A percentile compares a stretch with the other conserved stretches of the same genome.
These are phyloP conservation scores for Azolla pinnata DNA, from an alignment of 75 land plant genomes.

Conservation along the genomic window DNA sequence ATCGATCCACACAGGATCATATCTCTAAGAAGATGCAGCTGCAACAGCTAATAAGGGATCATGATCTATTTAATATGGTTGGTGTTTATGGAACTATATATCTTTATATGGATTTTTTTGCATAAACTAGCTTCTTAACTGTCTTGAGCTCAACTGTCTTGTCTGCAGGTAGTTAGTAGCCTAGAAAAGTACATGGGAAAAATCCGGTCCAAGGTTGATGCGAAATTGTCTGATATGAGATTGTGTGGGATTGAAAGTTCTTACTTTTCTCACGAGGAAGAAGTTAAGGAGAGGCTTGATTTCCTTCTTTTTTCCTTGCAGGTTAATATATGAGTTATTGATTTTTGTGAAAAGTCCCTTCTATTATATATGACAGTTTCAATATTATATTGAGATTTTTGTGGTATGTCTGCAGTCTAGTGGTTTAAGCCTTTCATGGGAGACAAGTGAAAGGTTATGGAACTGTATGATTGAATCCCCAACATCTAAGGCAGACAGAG, in stretches of 20 bases:
- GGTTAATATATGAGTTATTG: conserved; percentile 3
- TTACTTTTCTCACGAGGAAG: conserved; percentile 12
- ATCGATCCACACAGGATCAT: conserved; percentile 18
- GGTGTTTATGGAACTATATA: neutral
- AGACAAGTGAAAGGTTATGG: conserved; percentile 21
- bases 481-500: conserved; percentile 11
- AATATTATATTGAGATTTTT: neutral
- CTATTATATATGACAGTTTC: neutral
- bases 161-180: conserved; percentile 22
- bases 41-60: conserved; percentile 18
- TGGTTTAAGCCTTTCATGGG: conserved; percentile 10
- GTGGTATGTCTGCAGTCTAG: conserved; percentile 10
- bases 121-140: neutral
- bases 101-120: neutral
- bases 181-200: conserved; percentile 13
- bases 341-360: neutral
- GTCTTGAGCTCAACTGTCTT: neutral
- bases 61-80: conserved; percentile 21
- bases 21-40: conserved; percentile 18
- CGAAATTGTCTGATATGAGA: neutral
- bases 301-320: conserved; percentile 23
- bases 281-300: conserved; percentile 20
- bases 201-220: neutral
- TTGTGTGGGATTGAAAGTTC: neutral
- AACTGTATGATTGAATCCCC: conserved; percentile 18